phyloP scores from a whole-genome alignment of 2,329 filamentous ascomycete species.

The Phaeosphaeriaceae sp. region DNA sequence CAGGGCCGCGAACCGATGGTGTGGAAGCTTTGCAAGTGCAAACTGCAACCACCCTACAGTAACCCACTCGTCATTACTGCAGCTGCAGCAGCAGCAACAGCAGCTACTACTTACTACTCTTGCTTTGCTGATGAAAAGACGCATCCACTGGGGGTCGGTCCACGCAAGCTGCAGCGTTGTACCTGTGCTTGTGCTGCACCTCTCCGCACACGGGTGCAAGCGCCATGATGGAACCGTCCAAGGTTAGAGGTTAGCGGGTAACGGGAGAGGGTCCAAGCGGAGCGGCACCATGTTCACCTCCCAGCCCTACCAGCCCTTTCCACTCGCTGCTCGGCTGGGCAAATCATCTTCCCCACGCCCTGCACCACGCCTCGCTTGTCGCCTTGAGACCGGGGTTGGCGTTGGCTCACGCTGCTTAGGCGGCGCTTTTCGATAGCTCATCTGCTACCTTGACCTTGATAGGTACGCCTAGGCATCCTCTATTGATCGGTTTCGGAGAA shows the following conservation, averaged over 20 bases:
- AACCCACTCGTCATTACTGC: neutral
- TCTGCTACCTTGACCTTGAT: constrained; percentile 1
- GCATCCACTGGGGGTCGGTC: constrained; percentile 9
- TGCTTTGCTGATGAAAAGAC: too few relatives aligned
- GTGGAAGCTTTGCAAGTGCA: neutral
- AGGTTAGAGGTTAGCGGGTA: constrained; percentile 21
- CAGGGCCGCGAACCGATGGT: constrained; percentile 13
- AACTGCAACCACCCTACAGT: too few relatives aligned
- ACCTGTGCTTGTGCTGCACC: constrained; percentile 19
- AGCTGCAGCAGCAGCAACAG: too few relatives aligned
- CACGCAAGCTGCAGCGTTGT: constrained; percentile 18
- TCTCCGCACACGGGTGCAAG: constrained; percentile 18
- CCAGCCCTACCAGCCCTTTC: constrained; percentile 29
- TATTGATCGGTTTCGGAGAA: constrained; percentile 10
- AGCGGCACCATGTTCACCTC: constrained; percentile 3
- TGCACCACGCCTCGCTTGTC: constrained; percentile 14
- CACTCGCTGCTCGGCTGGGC: constrained; percentile 5
- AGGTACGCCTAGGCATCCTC: too few relatives aligned
- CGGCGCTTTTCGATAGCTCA: constrained; percentile 1
- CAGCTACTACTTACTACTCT: too few relatives aligned
- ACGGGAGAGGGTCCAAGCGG: constrained; percentile 13
- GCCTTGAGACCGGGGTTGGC: constrained; percentile 3
- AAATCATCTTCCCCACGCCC: constrained; percentile 15
- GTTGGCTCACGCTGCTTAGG: constrained; percentile 11
- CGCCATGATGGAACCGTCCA: constrained; percentile 16